Conservation (phyloP, 2,329 filamentous ascomycete genomes). For the Aspergillus ustus region DNA sequence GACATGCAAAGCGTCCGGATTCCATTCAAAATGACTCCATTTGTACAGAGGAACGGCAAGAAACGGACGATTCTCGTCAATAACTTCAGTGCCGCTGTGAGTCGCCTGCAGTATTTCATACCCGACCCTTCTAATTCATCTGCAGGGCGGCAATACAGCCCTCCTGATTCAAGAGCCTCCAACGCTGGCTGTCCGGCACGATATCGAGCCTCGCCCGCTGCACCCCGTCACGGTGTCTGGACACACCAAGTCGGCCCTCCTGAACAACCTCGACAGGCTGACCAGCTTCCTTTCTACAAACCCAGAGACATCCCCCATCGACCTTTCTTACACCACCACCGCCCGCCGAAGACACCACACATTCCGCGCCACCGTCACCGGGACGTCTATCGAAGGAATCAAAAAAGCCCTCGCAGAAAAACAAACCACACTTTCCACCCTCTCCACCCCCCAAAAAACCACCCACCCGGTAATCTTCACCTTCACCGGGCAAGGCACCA, state of each 20-base stretch:
- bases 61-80: conserved; percentile 54
- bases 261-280: conserved; percentile 59
- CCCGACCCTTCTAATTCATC: no score
- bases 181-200: conserved; percentile 50
- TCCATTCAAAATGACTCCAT: conserved; percentile 47
- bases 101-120: no score
- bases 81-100: conserved; percentile 67
- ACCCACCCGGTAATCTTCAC: conserved; percentile 35
- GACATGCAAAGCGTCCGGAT: conserved; percentile 36
- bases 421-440: no score
- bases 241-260: conserved; percentile 51
- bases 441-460: conserved; percentile 26
- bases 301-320: conserved; percentile 51
- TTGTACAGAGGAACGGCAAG: conserved; percentile 24
- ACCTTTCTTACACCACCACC: conserved; percentile 68
- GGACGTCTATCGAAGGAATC: not conserved
- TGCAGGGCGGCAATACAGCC: conserved; percentile 67
- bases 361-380: conserved; percentile 6
- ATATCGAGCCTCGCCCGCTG: conserved; percentile 51
- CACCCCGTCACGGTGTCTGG: conserved; percentile 63
- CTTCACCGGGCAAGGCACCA: conserved; percentile 44
- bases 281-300: conserved; percentile 39
- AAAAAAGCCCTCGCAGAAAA: no score
- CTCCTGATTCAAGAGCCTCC: conserved; percentile 63
- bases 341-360: conserved; percentile 52